Percentiles rank a stretch among this genome's conserved stretches.
Conservation (phyloP, 768 basidiomycete genomes). For the Lactifluus piperatus region DNA sequence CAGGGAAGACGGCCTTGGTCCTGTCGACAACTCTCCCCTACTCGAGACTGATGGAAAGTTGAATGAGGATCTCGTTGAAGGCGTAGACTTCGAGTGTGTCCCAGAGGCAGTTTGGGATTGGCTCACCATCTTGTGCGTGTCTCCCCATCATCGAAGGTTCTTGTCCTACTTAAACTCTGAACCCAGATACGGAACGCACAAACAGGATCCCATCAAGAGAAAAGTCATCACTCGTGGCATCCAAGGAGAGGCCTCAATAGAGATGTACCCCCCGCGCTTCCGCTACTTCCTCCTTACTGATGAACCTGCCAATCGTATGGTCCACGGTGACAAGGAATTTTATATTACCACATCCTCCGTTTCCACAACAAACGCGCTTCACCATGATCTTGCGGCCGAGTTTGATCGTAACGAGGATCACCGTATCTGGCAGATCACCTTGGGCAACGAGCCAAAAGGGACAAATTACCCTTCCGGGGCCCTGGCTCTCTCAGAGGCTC, state of each 20-base stretch:
- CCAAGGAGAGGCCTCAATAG: conserved; percentile 44
- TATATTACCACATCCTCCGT: conserved; percentile 43
- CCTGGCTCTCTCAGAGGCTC: conserved; percentile 25
- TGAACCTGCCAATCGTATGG: conserved; percentile 23
- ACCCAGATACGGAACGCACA: conserved; percentile 62
- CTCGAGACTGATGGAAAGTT: conserved; percentile 46
- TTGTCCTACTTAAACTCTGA: not conserved
- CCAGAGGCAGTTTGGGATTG: conserved; percentile 64
- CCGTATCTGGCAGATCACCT: conserved; percentile 58
- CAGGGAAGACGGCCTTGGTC: conserved; percentile 54
- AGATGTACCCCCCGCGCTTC: conserved; percentile 63
- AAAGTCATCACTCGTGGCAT: conserved; percentile 56
- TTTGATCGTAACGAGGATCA: conserved; percentile 25
- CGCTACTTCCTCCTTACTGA: conserved; percentile 40
- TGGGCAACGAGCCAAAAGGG: conserved; percentile 19
- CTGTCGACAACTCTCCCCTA: conserved; percentile 67
- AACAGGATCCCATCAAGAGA: conserved; percentile 47
- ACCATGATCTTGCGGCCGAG: conserved; percentile 19
- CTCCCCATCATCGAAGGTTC: not conserved
- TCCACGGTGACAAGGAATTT: conserved; percentile 24
- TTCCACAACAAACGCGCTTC: conserved; percentile 38
- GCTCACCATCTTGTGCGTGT: conserved; percentile 58
- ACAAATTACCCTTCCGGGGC: conserved; percentile 16
- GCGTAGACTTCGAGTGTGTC: conserved; percentile 65
- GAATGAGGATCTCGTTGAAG: conserved; percentile 42